These are phyloP conservation scores for Neoboletus subvelutipes DNA, from an alignment of 768 basidiomycete genomes.

Conservation along the genomic window DNA sequence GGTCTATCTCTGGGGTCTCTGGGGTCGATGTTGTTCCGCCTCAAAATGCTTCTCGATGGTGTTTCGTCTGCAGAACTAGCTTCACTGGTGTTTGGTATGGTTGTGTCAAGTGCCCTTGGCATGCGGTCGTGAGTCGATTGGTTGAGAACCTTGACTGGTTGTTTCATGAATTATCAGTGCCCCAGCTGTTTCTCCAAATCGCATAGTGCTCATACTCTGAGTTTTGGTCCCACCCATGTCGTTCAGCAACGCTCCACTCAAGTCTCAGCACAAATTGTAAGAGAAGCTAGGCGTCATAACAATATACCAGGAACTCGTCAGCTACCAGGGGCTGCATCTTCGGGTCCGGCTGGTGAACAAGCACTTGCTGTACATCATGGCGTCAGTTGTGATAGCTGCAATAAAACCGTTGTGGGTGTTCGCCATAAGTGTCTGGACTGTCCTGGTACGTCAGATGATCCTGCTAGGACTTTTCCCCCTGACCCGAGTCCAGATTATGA, in stretches of 20 bases:
- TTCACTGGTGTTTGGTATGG: slow-evolving; percentile 31
- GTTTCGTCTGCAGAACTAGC: slow-evolving; percentile 31
- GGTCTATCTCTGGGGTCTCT: not conserved
- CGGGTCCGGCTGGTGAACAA: not conserved
- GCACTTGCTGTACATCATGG: slow-evolving; percentile 46
- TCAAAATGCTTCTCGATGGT: slow-evolving; percentile 19
- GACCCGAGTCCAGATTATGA: slow-evolving; percentile 58
- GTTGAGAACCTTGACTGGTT: not conserved
- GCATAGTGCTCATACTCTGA: slow-evolving; percentile 27
- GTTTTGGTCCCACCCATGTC: slow-evolving; percentile 32
- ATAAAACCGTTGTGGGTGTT: slow-evolving; percentile 54
- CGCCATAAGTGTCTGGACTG: slow-evolving; percentile 84
- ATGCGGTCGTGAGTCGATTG: slow-evolving; percentile 26
- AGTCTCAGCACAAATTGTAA: not conserved
- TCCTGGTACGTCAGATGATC: slow-evolving; percentile 43
- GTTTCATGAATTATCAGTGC: slow-evolving; percentile 23
- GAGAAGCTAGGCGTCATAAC: not conserved
- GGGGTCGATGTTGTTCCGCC: not conserved
- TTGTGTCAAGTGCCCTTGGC: slow-evolving; percentile 34
- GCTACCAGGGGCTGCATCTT: not conserved
- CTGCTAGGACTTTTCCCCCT: not conserved
- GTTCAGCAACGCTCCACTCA: slow-evolving; percentile 18
- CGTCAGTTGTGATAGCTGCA: slow-evolving; percentile 68
- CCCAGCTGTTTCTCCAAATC: slow-evolving; percentile 31
- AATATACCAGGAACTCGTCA: not conserved